Evolutionary conservation across 495 filamentous ascomycete species (phyloP), one percentile per base, ranked within the genome.

Genomic region (Xylona heveae): DNA sequence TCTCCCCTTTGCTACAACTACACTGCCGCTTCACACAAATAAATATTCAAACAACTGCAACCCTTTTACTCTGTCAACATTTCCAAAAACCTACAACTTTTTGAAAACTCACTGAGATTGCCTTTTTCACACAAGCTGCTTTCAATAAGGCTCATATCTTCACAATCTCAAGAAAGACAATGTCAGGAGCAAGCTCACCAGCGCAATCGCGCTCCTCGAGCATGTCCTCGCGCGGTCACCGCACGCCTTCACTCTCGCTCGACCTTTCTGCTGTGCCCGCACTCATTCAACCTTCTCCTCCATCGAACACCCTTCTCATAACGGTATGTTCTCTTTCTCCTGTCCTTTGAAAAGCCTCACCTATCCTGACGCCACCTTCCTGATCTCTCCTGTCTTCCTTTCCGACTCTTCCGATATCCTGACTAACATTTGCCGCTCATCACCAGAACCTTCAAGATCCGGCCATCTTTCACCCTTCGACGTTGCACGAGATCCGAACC

Each of bases 261-360:
- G 85, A 94, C 50, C 62, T 97, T 21, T 73, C 72, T 38, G 72
- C 61, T 47, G 48, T 94, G 13, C 85, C 85, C 21, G 64, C 80
- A 2, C 61, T 93, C 17, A 55, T 58, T n/a, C 65, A 73, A 44
- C 85, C 88, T 4, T 67, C 78, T 2, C 70, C 76, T 15, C 82
- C 85, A 21, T 77, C 80, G 37, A 97, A 97, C 56, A 94, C 83
- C 0, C 78, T 97, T 31, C 64, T 97, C 35, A 81, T 97, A 52
- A 88, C 81, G 42, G 58, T 56, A 42, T 24, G 50, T 38, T 17
- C 28, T 5, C 6, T 24, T 6, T 5, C 33, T 10, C 7, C 16
- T 27, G 23, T 12, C 18, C 19, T 20, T 5, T 12, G 36, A 39
- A 15, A 43, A 35, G 10, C 23, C 17, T 2, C 5, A 24, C 18